Evolutionary conservation across 306 rosid species (phyloP), one percentile per base, ranked within the genome.

Genomic region (Cyamopsis tetragonoloba): DNA sequence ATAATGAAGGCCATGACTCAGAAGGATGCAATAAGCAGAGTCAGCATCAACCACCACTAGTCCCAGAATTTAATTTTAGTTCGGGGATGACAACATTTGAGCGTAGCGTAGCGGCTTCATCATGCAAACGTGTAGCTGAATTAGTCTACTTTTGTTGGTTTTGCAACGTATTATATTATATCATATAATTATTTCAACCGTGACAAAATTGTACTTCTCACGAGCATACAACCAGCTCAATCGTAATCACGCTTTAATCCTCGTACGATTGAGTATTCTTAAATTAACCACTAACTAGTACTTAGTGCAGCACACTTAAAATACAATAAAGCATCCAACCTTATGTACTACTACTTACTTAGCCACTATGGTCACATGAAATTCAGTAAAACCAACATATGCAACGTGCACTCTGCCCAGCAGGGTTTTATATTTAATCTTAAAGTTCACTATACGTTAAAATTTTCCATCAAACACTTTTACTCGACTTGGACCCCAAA

Each of bases 31-130:
- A 48, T 8, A 57, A 64, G 75, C 74, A 73, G 42, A 60, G 81
- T 76, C 81, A 69, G 80, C 82, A 83, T 68, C 70, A 80, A 79
- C 74, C 19, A 79, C 74, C 19, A 56, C 63, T 58, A 54, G 55
- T 60, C 41, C 62, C 24, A 37, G n/a, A 10, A 46, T 24, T 70
- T 26, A 18, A 70, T 70, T 35, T 47, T 3, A 66, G 48, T 27
- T 20, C 8, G 30, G 4, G 17, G 51, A 56, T 64, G 50, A 64
- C 73, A 64, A 37, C 49, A 41, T 44, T 77, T 44, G 68, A 62
- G 39, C 60, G 42, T 22, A 59, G 49, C n/a, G 47, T 7, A 43
- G 51, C n/a, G 7, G 61, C 60, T 56, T 57, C 49, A 47, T 68
- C 23, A 24, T 76, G 75, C 58, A 58, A 58, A 50, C 75, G 70